Conservation (phyloP, 257 asterid genomes). For the Solanum habrochaites region DNA sequence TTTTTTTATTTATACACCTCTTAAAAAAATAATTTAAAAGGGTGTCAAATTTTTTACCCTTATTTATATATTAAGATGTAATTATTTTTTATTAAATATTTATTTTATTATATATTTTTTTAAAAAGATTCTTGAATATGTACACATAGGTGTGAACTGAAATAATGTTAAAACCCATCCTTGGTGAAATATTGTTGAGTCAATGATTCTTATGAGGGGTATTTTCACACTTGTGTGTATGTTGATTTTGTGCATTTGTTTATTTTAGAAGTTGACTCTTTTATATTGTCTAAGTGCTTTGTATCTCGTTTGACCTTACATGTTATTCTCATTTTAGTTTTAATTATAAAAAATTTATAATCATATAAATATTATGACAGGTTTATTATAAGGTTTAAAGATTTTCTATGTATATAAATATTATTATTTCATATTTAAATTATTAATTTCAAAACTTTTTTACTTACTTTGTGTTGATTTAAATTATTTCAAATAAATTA, state of each 20-base stretch:
- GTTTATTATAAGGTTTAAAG: neutral
- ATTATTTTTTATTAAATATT: neutral
- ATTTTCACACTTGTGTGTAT: neutral
- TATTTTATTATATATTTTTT: neutral
- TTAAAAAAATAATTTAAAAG: too few species aligned
- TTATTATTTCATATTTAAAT: neutral
- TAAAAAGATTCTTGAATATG: neutral
- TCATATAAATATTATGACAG: neutral
- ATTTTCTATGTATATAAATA: neutral
- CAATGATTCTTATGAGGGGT: neutral
- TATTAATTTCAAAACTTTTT: neutral
- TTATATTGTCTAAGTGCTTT: neutral
- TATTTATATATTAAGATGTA: too few species aligned
- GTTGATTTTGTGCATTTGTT: neutral
- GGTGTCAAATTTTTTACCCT: too few species aligned
- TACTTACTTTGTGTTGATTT: neutral
- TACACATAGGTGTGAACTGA: neutral
- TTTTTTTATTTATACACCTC: neutral
- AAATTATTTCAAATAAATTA: neutral
- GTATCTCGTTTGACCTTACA: neutral
- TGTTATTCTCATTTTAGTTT: neutral
- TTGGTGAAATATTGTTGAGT: neutral
- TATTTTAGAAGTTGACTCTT: neutral
- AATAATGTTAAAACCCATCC: neutral
- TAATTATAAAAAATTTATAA: neutral